phyloP scores from a whole-genome alignment of 352 stramenopile genomes.

The Pythium volutum region DNA sequence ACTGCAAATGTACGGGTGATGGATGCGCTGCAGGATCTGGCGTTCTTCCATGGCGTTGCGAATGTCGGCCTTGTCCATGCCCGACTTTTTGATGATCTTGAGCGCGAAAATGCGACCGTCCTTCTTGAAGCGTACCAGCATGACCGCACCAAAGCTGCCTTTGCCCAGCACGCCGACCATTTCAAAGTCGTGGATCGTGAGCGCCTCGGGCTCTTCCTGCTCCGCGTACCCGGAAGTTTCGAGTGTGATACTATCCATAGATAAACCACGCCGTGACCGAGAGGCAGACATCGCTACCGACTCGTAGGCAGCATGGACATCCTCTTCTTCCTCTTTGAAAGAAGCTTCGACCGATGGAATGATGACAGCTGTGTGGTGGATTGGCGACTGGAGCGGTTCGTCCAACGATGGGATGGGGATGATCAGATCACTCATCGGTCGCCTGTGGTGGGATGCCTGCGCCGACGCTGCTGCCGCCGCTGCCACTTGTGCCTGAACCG shows the following conservation, averaged over 20 bases:
- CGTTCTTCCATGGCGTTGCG: constrained; percentile 87
- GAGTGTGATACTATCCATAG: constrained; percentile 23
- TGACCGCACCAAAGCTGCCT: constrained; percentile 85
- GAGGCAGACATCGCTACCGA: constrained; percentile 18
- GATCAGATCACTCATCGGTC: constrained; percentile 66
- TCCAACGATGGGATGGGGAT: constrained; percentile 56
- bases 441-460: constrained; percentile 37
- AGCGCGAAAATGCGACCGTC: constrained; percentile 85
- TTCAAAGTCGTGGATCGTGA: constrained; percentile 90
- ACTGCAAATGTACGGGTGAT: constrained; percentile 87
- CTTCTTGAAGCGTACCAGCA: constrained; percentile 89
- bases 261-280: constrained; percentile 15
- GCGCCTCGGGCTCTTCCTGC: constrained; percentile 39
- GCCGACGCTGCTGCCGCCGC: constrained; percentile 24
- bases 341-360: background rate
- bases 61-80: constrained; percentile 84
- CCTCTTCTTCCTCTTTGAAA: constrained; percentile 15
- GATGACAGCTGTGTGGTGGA: background rate
- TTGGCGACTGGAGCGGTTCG: constrained; percentile 23
- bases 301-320: constrained; percentile 18
- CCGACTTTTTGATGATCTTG: constrained; percentile 90
- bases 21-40: constrained; percentile 85
- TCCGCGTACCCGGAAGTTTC: constrained; percentile 17
- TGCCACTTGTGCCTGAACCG: constrained; percentile 13
- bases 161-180: constrained; percentile 88